phyloP scores from a whole-genome alignment of 805 yeast species.

The Pichia deserticola region DNA sequence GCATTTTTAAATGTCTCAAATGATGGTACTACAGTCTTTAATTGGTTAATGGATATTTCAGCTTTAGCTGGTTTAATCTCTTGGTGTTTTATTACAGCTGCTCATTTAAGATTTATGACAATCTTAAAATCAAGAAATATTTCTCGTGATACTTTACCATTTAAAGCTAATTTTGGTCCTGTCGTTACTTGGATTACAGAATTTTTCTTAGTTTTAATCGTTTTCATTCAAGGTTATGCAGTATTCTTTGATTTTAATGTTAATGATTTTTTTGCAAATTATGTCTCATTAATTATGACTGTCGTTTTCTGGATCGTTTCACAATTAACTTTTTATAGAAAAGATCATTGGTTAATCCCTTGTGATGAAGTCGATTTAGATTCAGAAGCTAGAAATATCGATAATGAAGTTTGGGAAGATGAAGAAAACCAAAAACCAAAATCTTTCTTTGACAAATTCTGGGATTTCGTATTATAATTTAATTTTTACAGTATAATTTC shows the following conservation, averaged over 20 bases:
- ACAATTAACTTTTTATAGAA: slow-evolving; percentile 44
- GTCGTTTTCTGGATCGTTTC: slow-evolving; percentile 43
- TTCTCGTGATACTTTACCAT: slow-evolving; percentile 63
- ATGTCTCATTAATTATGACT: slow-evolving; percentile 60
- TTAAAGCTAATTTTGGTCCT: slow-evolving; percentile 68
- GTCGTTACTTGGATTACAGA: slow-evolving; percentile 57
- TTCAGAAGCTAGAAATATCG: slow-evolving; percentile 15
- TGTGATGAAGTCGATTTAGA: slow-evolving; percentile 51
- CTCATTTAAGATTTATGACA: slow-evolving; percentile 65
- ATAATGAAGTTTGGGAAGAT: slow-evolving; percentile 50
- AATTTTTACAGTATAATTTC: no score
- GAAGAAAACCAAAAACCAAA: slow-evolving; percentile 15
- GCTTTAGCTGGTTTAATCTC: slow-evolving; percentile 71
- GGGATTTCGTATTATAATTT: slow-evolving; percentile 1
- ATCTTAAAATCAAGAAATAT: slow-evolving; percentile 57
- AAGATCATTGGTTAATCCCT: slow-evolving; percentile 38
- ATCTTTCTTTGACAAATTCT: slow-evolving; percentile 4
- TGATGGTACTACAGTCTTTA: slow-evolving; percentile 51
- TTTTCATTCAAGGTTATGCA: slow-evolving; percentile 65
- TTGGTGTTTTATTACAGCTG: slow-evolving; percentile 58
- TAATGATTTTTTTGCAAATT: slow-evolving; percentile 58
- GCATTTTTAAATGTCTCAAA: slow-evolving; percentile 52
- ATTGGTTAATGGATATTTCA: slow-evolving; percentile 70
- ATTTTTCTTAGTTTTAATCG: slow-evolving; percentile 45
- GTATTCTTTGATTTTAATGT: slow-evolving; percentile 52